A percentile compares a stretch with the other conserved stretches of the same genome.
phyloP scores from a whole-genome alignment of 148 eudicot species.

The Arctostaphylos glauca region DNA sequence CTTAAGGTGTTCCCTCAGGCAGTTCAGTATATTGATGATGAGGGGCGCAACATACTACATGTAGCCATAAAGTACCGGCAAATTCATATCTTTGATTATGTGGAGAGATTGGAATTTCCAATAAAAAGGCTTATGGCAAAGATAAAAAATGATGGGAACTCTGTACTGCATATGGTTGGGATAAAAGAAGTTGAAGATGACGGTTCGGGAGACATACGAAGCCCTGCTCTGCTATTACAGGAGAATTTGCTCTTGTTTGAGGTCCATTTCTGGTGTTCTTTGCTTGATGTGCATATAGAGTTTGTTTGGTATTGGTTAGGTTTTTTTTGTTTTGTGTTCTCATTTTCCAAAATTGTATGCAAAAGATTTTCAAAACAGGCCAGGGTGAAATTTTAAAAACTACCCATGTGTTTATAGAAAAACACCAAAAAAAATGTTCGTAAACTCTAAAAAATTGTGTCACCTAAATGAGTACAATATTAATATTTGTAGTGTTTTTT shows the following conservation, averaged over 20 bases:
- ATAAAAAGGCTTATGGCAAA: not conserved
- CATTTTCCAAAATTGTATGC: too few relatives aligned
- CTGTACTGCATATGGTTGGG: not conserved
- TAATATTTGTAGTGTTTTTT: too few relatives aligned
- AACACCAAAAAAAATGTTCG: too few relatives aligned
- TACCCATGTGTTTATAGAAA: too few relatives aligned
- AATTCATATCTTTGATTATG: not conserved
- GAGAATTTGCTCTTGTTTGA: constrained; percentile 11
- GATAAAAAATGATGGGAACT: not conserved
- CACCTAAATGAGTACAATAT: too few relatives aligned
- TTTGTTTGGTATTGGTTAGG: not conserved
- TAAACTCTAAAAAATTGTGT: too few relatives aligned
- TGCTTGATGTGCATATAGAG: too few relatives aligned
- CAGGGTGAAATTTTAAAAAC: too few relatives aligned
- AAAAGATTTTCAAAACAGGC: too few relatives aligned
- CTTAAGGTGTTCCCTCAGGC: not conserved
- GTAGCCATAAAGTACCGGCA: not conserved
- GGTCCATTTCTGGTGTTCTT: not conserved
- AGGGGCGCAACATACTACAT: not conserved
- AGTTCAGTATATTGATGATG: not conserved
- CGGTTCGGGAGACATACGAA: not conserved
- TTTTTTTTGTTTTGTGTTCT: too few relatives aligned
- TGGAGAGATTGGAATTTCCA: not conserved
- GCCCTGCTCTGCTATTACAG: not conserved
- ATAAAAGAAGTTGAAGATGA: not conserved